These are phyloP conservation scores for Pyrrhoderma noxium DNA, from an alignment of 1,284 basidiomycete species.

Conservation along the genomic window DNA sequence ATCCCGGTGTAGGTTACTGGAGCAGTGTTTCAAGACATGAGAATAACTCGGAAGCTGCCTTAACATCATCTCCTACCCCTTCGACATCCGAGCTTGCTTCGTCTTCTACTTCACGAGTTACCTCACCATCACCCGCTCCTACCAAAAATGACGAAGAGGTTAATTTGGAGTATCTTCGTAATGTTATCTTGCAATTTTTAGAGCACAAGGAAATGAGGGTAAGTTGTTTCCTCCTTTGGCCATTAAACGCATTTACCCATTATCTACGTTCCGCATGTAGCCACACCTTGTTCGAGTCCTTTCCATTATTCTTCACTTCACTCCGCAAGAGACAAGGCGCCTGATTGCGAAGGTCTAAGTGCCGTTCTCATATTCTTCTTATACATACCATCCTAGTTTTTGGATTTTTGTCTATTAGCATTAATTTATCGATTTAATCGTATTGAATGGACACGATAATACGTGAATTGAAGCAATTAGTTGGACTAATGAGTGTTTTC, in stretches of 20 bases:
- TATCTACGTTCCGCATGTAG: slow-evolving; percentile 31
- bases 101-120: slow-evolving; percentile 25
- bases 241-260: slow-evolving; percentile 5
- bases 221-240: slow-evolving; percentile 29
- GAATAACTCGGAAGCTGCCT: slow-evolving; percentile 35
- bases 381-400: too few relatives aligned
- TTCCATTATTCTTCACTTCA: slow-evolving; percentile 87
- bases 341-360: slow-evolving; percentile 62
- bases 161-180: slow-evolving; percentile 92
- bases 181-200: slow-evolving; percentile 89
- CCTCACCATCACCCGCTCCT: slow-evolving; percentile 38
- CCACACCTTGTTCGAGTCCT: slow-evolving; percentile 86
- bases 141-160: slow-evolving; percentile 67
- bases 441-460: too few relatives aligned
- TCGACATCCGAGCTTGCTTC: slow-evolving; percentile 33
- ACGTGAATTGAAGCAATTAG: too few relatives aligned
- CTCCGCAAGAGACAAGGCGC: slow-evolving; percentile 85
- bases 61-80: slow-evolving; percentile 37
- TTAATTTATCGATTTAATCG: too few relatives aligned
- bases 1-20: slow-evolving; percentile 93
- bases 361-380: neutral
- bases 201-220: slow-evolving; percentile 87
- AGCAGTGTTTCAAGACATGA: slow-evolving; percentile 36
- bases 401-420: too few relatives aligned
- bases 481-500: too few relatives aligned